Percentiles rank a stretch among this genome's conserved stretches.
Conservation (phyloP, 257 asterid genomes). For the Cordia subcordata region DNA sequence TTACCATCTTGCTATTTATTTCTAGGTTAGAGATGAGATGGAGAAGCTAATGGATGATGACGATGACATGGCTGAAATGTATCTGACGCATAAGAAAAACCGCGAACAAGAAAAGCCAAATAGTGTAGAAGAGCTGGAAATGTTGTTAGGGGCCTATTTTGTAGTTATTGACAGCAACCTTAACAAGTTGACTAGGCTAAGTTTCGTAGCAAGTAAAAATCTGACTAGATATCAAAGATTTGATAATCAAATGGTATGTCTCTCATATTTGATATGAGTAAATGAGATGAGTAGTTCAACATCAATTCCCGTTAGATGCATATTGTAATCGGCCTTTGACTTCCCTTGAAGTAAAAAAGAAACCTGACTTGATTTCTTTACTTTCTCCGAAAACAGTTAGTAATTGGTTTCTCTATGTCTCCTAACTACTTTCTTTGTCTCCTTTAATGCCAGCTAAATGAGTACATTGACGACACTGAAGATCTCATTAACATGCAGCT, state of each 20-base stretch:
- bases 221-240: neutral
- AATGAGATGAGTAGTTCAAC: too few relatives aligned
- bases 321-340: too few relatives aligned
- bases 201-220: neutral
- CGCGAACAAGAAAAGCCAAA: conserved; percentile 76
- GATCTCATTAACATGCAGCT: conserved; percentile 96
- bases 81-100: conserved; percentile 87
- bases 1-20: conserved; percentile 12
- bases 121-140: conserved; percentile 89
- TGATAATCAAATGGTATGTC: too few relatives aligned
- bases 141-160: conserved; percentile 97
- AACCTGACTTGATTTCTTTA: too few relatives aligned
- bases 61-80: conserved; percentile 99
- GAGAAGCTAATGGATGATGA: conserved; percentile 99
- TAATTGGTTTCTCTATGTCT: too few relatives aligned
- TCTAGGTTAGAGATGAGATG: conserved; percentile 98
- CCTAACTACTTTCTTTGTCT: too few relatives aligned
- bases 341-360: too few relatives aligned
- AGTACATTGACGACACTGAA: conserved; percentile 94
- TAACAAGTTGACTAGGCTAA: conserved; percentile 95
- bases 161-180: conserved; percentile 98
- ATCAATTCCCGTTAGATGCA: too few relatives aligned
- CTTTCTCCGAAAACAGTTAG: conserved; percentile 6
- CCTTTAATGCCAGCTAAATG: conserved; percentile 70
- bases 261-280: too few relatives aligned